Evolutionary conservation across 2,329 filamentous ascomycete species (phyloP).

Genomic region (Aspergillus udagawae): DNA sequence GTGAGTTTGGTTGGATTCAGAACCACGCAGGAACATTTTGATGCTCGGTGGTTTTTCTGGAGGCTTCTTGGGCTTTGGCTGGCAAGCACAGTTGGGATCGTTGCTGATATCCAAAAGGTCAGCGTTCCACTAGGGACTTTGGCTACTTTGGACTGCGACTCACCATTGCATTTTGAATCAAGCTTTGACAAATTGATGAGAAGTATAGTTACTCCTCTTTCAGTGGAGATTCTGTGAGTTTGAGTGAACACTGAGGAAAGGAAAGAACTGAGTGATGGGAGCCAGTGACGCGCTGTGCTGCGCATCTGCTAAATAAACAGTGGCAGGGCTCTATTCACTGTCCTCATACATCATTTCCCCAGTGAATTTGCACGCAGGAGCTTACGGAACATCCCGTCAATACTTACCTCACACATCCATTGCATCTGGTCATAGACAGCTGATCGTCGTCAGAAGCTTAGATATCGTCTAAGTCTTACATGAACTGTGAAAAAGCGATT

Average conservation of each 20-base stretch:
- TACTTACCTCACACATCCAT: background rate
- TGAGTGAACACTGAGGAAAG: background rate
- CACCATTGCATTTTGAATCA: background rate
- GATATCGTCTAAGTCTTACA: too few relatives aligned
- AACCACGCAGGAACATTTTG: constrained; percentile 13
- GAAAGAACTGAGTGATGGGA: background rate
- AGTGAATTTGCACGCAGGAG: background rate
- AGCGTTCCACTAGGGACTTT: background rate
- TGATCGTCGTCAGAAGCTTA: background rate
- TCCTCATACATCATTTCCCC: background rate
- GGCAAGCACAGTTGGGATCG: constrained; percentile 20
- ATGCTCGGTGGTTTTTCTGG: constrained; percentile 9
- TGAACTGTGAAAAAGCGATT: background rate
- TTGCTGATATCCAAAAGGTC: constrained; percentile 9
- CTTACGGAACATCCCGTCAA: background rate
- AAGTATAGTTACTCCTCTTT: background rate
- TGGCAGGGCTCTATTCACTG: background rate
- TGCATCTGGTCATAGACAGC: background rate
- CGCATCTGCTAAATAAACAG: background rate
- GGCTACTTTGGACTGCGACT: background rate
- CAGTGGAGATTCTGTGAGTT: background rate
- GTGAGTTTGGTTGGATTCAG: constrained; percentile 9
- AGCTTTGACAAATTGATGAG: background rate
- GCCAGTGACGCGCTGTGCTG: background rate
- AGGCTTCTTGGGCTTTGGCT: constrained; percentile 11